Conservation (phyloP, 2,329 filamentous ascomycete genomes). For the Penicillium sp. region DNA sequence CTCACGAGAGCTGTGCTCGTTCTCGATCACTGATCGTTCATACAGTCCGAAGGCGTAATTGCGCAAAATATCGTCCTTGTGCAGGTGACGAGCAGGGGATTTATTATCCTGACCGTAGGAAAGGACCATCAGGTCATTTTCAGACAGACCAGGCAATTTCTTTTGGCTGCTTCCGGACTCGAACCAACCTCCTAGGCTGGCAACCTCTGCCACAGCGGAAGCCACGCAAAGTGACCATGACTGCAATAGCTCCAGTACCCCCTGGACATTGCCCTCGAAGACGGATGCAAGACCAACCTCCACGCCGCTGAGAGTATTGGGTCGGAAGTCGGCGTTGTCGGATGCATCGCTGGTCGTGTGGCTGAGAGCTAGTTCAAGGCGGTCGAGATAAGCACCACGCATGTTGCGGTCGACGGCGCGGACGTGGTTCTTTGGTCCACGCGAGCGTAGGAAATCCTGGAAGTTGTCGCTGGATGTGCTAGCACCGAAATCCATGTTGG, state of each 20-base stretch:
- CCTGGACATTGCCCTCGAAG: conserved; percentile 78
- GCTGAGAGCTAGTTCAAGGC: conserved; percentile 69
- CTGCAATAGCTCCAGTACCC: conserved; percentile 70
- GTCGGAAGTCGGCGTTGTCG: conserved; percentile 62
- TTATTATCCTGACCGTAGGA: conserved; percentile 64
- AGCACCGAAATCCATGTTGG: conserved; percentile 27
- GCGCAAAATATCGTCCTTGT: conserved; percentile 76
- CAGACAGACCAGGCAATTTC: conserved; percentile 65
- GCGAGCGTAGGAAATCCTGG: conserved; percentile 25
- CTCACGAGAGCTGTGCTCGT: conserved; percentile 51
- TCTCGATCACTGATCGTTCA: conserved; percentile 35
- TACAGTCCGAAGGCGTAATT: conserved; percentile 69
- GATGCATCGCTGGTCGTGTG: conserved; percentile 62
- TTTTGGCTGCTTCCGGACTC: conserved; percentile 55
- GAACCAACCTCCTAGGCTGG: conserved; percentile 80
- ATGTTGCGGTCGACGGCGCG: conserved; percentile 52
- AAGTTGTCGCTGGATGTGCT: conserved; percentile 21
- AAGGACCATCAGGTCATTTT: conserved; percentile 81
- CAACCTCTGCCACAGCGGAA: conserved; percentile 77
- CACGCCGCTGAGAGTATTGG: conserved; percentile 71
- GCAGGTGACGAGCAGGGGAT: conserved; percentile 49
- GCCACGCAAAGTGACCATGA: conserved; percentile 79
- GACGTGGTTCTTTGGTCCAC: conserved; percentile 38
- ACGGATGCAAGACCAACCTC: conserved; percentile 80
- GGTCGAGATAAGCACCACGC: conserved; percentile 69